These are phyloP conservation scores for Diaporthe vexans DNA, from an alignment of 2,329 filamentous ascomycete genomes.

Conservation along the genomic window DNA sequence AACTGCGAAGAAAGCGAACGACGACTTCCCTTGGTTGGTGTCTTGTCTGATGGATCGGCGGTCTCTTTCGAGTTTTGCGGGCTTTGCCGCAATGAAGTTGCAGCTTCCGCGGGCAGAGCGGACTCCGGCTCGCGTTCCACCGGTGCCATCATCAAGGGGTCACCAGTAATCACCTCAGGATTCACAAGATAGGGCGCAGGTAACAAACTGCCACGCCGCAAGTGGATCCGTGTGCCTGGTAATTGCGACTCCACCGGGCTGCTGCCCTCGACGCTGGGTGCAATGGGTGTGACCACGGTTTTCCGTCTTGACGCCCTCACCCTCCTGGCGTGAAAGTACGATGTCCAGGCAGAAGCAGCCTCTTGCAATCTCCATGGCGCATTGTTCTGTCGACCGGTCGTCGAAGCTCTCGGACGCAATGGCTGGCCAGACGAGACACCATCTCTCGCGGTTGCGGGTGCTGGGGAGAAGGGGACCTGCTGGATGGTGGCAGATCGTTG, in stretches of 20 bases:
- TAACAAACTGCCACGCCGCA: slow-evolving; percentile 44
- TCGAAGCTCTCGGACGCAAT: slow-evolving; percentile 44
- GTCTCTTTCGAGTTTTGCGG: slow-evolving; percentile 32
- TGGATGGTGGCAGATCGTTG: slow-evolving; percentile 81
- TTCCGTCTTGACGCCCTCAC: slow-evolving; percentile 48
- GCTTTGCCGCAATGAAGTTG: slow-evolving; percentile 34
- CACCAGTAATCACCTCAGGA: slow-evolving; percentile 47
- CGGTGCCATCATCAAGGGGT: slow-evolving; percentile 32
- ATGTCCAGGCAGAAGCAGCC: slow-evolving; percentile 61
- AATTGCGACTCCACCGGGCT: slow-evolving; percentile 51
- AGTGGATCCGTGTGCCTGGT: slow-evolving; percentile 50
- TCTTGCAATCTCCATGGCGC: slow-evolving; percentile 41
- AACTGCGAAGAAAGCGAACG: slow-evolving; percentile 74
- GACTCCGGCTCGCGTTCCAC: slow-evolving; percentile 36
- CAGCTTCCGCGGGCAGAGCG: slow-evolving; percentile 29
- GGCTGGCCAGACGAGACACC: slow-evolving; percentile 54
- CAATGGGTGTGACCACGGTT: slow-evolving; percentile 35
- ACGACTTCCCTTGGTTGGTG: slow-evolving; percentile 60
- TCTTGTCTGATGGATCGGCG: slow-evolving; percentile 53
- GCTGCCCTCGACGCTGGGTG: slow-evolving; percentile 48
- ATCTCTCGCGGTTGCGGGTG: slow-evolving; percentile 42
- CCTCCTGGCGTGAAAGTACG: slow-evolving; percentile 67
- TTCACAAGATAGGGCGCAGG: slow-evolving; percentile 55
- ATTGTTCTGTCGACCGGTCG: slow-evolving; percentile 41
- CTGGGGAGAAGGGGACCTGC: slow-evolving; percentile 54